These are phyloP conservation scores for Hypomontagnella submonticulosa DNA, from an alignment of 495 filamentous ascomycete species.

Conservation along the genomic window DNA sequence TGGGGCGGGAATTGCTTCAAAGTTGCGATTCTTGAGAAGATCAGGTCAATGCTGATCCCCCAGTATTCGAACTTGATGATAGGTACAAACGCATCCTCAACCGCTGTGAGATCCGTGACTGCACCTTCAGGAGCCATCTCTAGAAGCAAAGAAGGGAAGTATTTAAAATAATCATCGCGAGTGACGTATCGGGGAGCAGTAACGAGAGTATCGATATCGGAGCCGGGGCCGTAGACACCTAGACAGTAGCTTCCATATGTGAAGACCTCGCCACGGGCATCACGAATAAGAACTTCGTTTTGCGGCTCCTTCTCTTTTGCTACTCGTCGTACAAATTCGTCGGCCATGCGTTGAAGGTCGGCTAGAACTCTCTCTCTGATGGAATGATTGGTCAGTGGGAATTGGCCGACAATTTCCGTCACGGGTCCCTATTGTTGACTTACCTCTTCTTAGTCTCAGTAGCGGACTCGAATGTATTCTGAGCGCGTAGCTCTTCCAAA, in stretches of 20 bases:
- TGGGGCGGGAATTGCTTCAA: constrained; percentile 76
- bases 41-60: constrained; percentile 93
- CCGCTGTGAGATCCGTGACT: constrained; percentile 85
- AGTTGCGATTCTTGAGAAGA: constrained; percentile 81
- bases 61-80: constrained; percentile 94
- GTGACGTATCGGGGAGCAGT: constrained; percentile 88
- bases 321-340: constrained; percentile 86
- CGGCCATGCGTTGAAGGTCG: constrained; percentile 77
- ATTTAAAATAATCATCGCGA: constrained; percentile 88
- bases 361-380: constrained; percentile 65
- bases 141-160: constrained; percentile 80
- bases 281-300: constrained; percentile 77
- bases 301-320: constrained; percentile 76
- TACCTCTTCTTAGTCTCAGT: constrained; percentile 84
- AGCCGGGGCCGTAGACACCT: constrained; percentile 93
- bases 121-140: constrained; percentile 77
- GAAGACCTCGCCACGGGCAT: constrained; percentile 88
- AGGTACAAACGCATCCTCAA: constrained; percentile 90
- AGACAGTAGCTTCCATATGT: constrained; percentile 94
- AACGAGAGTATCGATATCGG: constrained; percentile 96
- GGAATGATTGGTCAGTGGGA: constrained; percentile 17
- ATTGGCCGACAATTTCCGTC: neutral
- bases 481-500: constrained; percentile 80
- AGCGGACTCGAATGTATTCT: constrained; percentile 89
- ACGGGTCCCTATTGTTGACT: constrained; percentile 19